Evolutionary conservation across 1,284 basidiomycete genomes (phyloP).

Genomic region (Heterobasidion annosum): DNA sequence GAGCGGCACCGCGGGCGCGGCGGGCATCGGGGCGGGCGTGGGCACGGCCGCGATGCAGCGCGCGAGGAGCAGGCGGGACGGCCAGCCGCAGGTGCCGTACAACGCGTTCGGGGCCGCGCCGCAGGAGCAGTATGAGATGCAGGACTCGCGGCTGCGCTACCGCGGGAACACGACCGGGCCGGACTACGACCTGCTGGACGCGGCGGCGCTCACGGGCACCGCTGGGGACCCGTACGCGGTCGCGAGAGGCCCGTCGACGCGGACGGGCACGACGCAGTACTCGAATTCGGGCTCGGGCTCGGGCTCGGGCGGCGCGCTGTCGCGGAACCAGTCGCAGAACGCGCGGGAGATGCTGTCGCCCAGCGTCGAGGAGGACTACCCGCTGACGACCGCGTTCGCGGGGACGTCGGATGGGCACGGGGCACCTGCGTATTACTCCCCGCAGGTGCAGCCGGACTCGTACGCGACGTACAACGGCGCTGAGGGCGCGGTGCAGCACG

Average conservation of each 20-base stretch:
- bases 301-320: constrained; percentile 6
- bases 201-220: constrained; percentile 8
- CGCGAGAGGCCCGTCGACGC: constrained; percentile 11
- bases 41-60: constrained; percentile 21
- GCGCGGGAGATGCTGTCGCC: constrained; percentile 6
- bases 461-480: background rate
- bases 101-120: constrained; percentile 18
- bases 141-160: constrained; percentile 5
- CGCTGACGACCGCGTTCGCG: background rate
- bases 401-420: background rate
- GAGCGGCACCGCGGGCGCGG: constrained; percentile 9
- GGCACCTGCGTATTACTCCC: background rate
- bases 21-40: constrained; percentile 16
- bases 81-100: constrained; percentile 17
- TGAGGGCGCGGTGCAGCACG: background rate
- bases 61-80: constrained; percentile 14
- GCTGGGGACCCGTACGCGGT: constrained; percentile 12
- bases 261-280: background rate
- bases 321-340: constrained; percentile 8
- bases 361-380: constrained; percentile 4
- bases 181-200: constrained; percentile 18
- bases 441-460: constrained; percentile 2
- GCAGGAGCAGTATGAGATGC: constrained; percentile 12
- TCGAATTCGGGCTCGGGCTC: background rate
- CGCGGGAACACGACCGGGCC: constrained; percentile 1